A percentile compares a stretch with the other conserved stretches of the same genome.
Evolutionary conservation across 257 asterid genomes (phyloP).

Genomic region (Capsicum pubescens): DNA sequence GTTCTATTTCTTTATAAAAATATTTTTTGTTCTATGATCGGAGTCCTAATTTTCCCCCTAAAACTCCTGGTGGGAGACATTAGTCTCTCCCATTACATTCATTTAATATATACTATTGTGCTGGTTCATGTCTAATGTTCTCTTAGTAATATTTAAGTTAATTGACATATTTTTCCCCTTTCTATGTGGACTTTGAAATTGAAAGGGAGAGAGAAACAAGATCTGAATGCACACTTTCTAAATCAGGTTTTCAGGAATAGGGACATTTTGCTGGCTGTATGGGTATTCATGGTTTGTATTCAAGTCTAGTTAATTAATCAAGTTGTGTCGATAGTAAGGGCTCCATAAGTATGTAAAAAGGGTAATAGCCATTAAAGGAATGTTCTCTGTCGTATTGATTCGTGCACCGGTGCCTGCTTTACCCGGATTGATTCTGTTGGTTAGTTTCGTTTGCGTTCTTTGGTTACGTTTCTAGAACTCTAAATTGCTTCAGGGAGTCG

Average conservation of each 20-base stretch:
- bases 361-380: not conserved
- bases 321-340: not conserved
- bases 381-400: not conserved
- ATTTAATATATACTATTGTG: not conserved
- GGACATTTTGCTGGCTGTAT: not conserved
- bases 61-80: constrained; percentile 8
- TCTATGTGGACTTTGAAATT: not conserved
- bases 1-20: not conserved
- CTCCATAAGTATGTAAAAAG: constrained; percentile 8
- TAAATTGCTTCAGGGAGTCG: not conserved
- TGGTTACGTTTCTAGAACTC: not conserved
- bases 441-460: not conserved
- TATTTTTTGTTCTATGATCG: not conserved
- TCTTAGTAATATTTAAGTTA: not conserved
- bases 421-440: not conserved
- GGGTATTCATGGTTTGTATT: constrained; percentile 8
- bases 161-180: not conserved
- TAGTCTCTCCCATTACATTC: not conserved
- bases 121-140: constrained; percentile 21
- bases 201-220: not conserved
- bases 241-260: not conserved
- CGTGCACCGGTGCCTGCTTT: constrained; percentile 1
- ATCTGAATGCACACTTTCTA: not conserved
- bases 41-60: not conserved
- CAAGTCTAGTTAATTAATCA: not conserved